Percentiles rank a stretch among this genome's conserved stretches.
Evolutionary conservation across 2,329 filamentous ascomycete species (phyloP).

Genomic region (Diplodia mutila): DNA sequence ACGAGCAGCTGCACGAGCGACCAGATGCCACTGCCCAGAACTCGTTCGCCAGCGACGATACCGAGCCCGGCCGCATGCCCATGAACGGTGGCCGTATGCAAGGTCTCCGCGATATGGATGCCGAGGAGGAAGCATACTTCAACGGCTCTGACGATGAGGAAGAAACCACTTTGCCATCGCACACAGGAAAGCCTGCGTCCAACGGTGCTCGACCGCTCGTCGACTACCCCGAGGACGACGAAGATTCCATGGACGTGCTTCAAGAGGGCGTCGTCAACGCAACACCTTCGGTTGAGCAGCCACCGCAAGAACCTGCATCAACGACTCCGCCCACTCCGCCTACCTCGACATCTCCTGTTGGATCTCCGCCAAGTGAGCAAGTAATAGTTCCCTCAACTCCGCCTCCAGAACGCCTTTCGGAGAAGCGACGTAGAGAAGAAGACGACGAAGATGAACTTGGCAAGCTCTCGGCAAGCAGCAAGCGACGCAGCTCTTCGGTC

Average conservation of each 20-base stretch:
- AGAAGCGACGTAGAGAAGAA: constrained; percentile 89
- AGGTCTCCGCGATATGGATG: constrained; percentile 80
- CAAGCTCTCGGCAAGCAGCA: constrained; percentile 67
- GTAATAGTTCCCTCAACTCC: constrained; percentile 23
- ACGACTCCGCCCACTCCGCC: constrained; percentile 14
- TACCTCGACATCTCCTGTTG: constrained; percentile 21
- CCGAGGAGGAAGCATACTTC: constrained; percentile 91
- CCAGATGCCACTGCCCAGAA: constrained; percentile 61
- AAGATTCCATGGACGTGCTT: constrained; percentile 59
- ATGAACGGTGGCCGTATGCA: constrained; percentile 66
- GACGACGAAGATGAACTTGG: constrained; percentile 92
- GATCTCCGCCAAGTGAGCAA: constrained; percentile 17
- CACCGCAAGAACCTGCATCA: background rate
- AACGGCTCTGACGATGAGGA: constrained; percentile 88
- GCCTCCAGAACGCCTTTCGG: constrained; percentile 75
- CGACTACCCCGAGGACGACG: constrained; percentile 91
- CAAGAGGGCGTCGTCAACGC: constrained; percentile 35
- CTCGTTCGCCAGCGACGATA: constrained; percentile 73
- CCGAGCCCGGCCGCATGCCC: constrained; percentile 53
- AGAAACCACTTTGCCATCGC: constrained; percentile 45
- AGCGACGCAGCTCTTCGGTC: constrained; percentile 46
- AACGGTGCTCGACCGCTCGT: constrained; percentile 77
- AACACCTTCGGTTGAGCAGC: background rate
- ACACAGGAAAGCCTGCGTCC: constrained; percentile 34
- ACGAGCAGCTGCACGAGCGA: constrained; percentile 71